Base-by-base conservation (phyloP, 116 monocot genomes). In the Phalaenopsis hybrid region DNA sequence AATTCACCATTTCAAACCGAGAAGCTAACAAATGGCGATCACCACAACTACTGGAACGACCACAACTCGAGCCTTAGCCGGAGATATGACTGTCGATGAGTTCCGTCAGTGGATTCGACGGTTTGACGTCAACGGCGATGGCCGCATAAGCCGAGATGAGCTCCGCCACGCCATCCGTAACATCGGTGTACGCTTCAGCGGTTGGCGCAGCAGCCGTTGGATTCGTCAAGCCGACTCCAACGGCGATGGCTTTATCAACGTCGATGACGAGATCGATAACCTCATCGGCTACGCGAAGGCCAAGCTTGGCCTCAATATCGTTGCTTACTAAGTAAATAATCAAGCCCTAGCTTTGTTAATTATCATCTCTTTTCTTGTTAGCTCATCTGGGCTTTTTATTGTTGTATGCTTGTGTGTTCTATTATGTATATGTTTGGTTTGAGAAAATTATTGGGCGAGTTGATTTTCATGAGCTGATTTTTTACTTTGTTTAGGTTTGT, bases 61-160 rank as follows among this genome's bases (percentile, higher is more conserved):
- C 18, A 79, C 80, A n/a, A 82, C 86, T 9, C 52, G 87, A 37
- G 76, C 87, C 3, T 21, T 85, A 43, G 75, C 87, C 81, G 80
- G 78, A 28, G 87, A 85, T 76, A 89, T 89, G 87, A 87, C 89
- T 13, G 78, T 89, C 23, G 87, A 89, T 34, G 89, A 87, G 79
- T 89, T 89, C 85, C 87, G 87, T 85, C 81, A 85, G 50, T 89
- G 89, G 89, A 75, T 89, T 57, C 79, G 74, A 81, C 45, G 80
- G 41, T 89, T 89, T 48, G 89, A 89, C 79, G 20, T 76, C 20
- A 67, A 89, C 76, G 67, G 70, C 17, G 89, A 89, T 49, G 89
- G 89, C 13, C 81, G 84, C 33, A 89, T 89, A 73, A 89, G 89
- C 87, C 79, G 79, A 5, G 59, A 83, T 46, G 89, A 89, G 87